A percentile compares a stretch with the other conserved stretches of the same genome.
These are phyloP conservation scores for Auriscalpium orientale DNA, from an alignment of 768 basidiomycete species.

Conservation along the genomic window DNA sequence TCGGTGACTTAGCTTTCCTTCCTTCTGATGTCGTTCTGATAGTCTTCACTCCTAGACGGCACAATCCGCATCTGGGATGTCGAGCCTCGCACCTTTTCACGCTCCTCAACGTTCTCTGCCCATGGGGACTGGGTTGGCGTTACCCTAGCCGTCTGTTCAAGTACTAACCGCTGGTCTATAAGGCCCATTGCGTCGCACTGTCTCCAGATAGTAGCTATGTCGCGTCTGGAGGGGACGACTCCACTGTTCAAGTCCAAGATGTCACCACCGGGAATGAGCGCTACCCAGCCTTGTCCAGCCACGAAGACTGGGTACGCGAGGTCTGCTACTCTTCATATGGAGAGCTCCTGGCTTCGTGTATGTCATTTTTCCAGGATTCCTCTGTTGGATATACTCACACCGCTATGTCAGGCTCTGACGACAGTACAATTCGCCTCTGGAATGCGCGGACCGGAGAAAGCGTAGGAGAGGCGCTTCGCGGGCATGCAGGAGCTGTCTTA, in stretches of 20 bases:
- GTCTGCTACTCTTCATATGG: neutral
- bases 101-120: neutral
- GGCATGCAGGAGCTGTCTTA: neutral
- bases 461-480: neutral
- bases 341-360: neutral
- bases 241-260: neutral
- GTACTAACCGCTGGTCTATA: neutral
- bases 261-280: neutral
- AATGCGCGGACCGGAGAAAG: neutral
- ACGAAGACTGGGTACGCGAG: neutral
- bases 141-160: neutral
- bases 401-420: neutral
- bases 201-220: neutral
- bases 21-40: neutral
- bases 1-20: neutral
- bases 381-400: neutral
- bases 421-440: conserved; percentile 3
- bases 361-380: neutral
- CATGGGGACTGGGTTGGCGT: neutral
- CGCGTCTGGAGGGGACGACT: neutral
- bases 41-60: neutral
- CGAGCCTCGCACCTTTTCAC: neutral
- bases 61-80: conserved; percentile 1
- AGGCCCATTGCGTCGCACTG: neutral
- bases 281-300: neutral